Conservation (phyloP, 2,329 filamentous ascomycete species). For the Zymoseptoria crescenta region DNA sequence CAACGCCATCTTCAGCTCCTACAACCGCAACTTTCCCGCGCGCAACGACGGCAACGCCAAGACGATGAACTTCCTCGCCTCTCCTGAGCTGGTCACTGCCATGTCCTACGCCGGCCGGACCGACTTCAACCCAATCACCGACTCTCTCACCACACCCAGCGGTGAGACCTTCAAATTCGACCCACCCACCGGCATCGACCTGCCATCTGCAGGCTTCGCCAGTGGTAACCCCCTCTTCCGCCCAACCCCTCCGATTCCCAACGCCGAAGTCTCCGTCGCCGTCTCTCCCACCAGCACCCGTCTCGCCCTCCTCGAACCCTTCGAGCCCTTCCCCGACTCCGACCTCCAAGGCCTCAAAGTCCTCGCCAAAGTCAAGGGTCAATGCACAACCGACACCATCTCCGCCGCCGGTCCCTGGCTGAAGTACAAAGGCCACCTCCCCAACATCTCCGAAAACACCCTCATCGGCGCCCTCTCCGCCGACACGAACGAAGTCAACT, state of each 20-base stretch:
- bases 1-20: slow-evolving; percentile 94
- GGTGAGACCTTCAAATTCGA: slow-evolving; percentile 77
- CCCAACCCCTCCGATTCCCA: slow-evolving; percentile 63
- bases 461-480: slow-evolving; percentile 91
- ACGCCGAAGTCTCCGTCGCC: slow-evolving; percentile 62
- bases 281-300: slow-evolving; percentile 84
- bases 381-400: slow-evolving; percentile 98
- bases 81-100: slow-evolving; percentile 91
- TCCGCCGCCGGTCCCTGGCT: slow-evolving; percentile 95
- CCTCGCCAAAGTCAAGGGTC: slow-evolving; percentile 91
- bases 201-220: slow-evolving; percentile 69
- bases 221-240: slow-evolving; percentile 66
- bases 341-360: slow-evolving; percentile 75
- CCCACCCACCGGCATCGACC: slow-evolving; percentile 56
- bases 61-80: slow-evolving; percentile 98
- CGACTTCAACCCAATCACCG: slow-evolving; percentile 92
- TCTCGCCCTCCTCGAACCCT: slow-evolving; percentile 84
- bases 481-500: slow-evolving; percentile 86
- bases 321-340: slow-evolving; percentile 64
- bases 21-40: slow-evolving; percentile 97
- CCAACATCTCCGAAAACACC: slow-evolving; percentile 96
- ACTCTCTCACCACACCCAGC: slow-evolving; percentile 69
- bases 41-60: slow-evolving; percentile 94
- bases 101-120: slow-evolving; percentile 89
- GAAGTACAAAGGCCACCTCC: slow-evolving; percentile 97